Evolutionary conservation across 2,329 filamentous ascomycete genomes (phyloP).

Genomic region (Hysterium pulicare): DNA sequence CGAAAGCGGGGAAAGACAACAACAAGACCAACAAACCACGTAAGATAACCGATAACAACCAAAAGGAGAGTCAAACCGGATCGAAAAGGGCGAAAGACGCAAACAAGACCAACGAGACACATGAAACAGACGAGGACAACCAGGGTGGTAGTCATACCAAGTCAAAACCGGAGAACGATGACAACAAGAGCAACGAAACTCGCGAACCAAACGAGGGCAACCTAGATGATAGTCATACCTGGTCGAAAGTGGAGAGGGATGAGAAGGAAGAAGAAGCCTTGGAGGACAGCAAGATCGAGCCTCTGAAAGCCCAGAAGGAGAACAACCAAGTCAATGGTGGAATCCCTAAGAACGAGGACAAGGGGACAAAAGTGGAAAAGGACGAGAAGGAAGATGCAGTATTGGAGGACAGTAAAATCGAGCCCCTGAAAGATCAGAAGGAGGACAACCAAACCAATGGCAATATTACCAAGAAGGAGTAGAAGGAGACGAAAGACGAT

Average conservation of each 20-base stretch:
- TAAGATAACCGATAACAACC: too few species aligned
- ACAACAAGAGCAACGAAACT: too few species aligned
- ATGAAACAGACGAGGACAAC: too few species aligned
- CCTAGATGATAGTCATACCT: background rate
- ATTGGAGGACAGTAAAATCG: background rate
- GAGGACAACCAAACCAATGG: slow-evolving; percentile 28
- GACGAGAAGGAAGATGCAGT: slow-evolving; percentile 1
- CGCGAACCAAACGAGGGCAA: background rate
- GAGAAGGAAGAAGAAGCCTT: background rate
- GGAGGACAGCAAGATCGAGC: background rate
- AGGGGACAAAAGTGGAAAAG: background rate
- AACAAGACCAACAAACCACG: too few species aligned
- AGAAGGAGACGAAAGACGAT: too few species aligned
- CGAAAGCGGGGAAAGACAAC: background rate
- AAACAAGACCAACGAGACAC: too few species aligned
- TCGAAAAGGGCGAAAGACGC: too few species aligned
- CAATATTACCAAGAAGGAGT: background rate
- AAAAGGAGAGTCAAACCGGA: too few species aligned
- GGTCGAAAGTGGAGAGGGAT: background rate
- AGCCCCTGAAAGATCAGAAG: slow-evolving; percentile 18
- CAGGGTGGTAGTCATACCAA: too few species aligned
- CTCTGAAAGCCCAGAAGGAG: slow-evolving; percentile 1
- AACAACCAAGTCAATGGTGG: too few species aligned
- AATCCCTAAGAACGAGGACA: background rate
- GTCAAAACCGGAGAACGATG: too few species aligned